Evolutionary conservation across 139 green algal species (phyloP), one percentile per base, ranked within the genome.

Genomic region (Axilococcus clingmanii): DNA sequence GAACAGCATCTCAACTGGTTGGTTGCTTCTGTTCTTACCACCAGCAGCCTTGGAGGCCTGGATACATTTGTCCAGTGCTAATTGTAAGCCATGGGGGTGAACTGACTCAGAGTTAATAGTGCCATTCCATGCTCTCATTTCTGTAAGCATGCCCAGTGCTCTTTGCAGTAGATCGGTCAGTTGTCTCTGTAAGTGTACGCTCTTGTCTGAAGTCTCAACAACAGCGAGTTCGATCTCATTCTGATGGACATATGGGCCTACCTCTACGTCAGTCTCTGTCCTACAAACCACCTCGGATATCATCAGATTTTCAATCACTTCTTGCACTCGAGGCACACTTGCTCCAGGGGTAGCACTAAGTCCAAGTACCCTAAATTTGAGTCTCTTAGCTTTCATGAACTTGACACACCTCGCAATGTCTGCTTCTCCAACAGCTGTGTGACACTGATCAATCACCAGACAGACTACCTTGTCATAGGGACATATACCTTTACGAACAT

Each of bases 391-490:
- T 19, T 44, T 55, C 69, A 96, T 57, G 51, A 66, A 40, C 32
- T 67, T 37, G n/a, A 85, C 35, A 7, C 77, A 72, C 16, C 68
- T 36, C 27, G 77, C 77, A 2, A 70, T 63, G 15, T 87, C 66
- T n/a, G 64, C 28, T 28, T 31, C n/a, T 32, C 63, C 63, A 15
- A 61, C 69, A 4, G 82, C 71, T 1, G 74, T 59, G 63, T 98
- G 91, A 66, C 86, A 95, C 65, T 98, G 91, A 61, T 96, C 91
- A 32, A 98, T 73, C 14, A 98, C 83, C 25, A 98, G 24, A 42
- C 76, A 88, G 40, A 88, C 82, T 46, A 96, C 55, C 19, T 69
- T 15, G 34, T 81, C 57, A 37, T 58, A 57, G 7, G 77, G 74
- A 42, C 76, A 88, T 15, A 82, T 46, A 58, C 82, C 84, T 11